phyloP scores from a whole-genome alignment of 2,329 filamentous ascomycete genomes.

The Nothopassalora personata region DNA sequence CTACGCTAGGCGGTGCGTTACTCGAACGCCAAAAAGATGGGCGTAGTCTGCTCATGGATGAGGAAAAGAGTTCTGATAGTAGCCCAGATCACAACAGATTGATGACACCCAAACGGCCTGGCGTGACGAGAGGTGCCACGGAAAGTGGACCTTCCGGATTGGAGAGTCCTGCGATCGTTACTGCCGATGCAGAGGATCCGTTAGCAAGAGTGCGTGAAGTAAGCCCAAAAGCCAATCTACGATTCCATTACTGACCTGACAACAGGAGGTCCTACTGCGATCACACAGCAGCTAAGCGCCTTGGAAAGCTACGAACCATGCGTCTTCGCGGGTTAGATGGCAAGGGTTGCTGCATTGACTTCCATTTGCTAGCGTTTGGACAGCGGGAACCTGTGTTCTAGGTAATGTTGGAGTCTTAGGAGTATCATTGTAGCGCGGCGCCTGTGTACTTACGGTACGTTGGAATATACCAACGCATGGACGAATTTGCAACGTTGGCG shows the following conservation, averaged over 20 bases:
- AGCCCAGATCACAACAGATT: slow-evolving; percentile 25
- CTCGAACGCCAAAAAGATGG: slow-evolving; percentile 64
- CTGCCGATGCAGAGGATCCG: slow-evolving; percentile 56
- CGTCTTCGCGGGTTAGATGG: neutral
- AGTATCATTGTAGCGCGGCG: neutral
- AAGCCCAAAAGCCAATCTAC: neutral
- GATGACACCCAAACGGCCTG: slow-evolving; percentile 42
- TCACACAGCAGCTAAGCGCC: slow-evolving; percentile 25
- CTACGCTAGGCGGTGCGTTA: slow-evolving; percentile 78
- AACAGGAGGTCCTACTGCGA: slow-evolving; percentile 26
- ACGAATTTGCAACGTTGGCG: neutral
- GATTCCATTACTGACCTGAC: slow-evolving; percentile 4
- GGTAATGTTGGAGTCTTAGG: slow-evolving; percentile 3
- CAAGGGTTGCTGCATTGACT: neutral
- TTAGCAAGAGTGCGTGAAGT: slow-evolving; percentile 48
- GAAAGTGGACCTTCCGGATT: slow-evolving; percentile 57
- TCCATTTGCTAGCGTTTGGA: neutral
- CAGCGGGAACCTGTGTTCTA: neutral
- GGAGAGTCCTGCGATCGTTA: slow-evolving; percentile 60
- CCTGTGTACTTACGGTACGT: slow-evolving; percentile 5
- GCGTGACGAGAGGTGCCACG: slow-evolving; percentile 62
- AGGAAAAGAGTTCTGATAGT: slow-evolving; percentile 22
- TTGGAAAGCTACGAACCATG: neutral
- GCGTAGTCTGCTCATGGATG: slow-evolving; percentile 22
- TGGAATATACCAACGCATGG: neutral